Conservation (phyloP, 2,329 filamentous ascomycete species). For the Penicillium sp. region DNA sequence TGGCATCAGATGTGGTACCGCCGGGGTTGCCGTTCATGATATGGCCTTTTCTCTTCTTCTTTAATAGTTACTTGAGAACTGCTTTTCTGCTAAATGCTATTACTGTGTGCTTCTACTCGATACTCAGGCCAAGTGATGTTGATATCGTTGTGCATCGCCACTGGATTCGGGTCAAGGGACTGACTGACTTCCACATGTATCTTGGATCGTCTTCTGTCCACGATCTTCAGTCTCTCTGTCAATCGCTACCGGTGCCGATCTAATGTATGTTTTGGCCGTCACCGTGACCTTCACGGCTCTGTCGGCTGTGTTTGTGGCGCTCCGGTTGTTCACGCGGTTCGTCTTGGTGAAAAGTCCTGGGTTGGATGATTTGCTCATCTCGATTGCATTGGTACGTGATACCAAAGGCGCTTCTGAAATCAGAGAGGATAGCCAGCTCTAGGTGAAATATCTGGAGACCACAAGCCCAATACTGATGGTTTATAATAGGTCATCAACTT, state of each 20-base stretch:
- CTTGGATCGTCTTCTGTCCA: background rate
- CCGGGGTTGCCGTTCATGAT: too few relatives aligned
- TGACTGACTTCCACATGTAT: background rate
- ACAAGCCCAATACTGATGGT: background rate
- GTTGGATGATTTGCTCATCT: constrained; percentile 31
- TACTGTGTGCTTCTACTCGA: too few relatives aligned
- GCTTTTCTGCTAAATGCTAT: too few relatives aligned
- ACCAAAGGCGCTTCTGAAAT: too few relatives aligned
- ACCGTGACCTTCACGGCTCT: constrained; percentile 22
- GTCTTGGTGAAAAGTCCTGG: constrained; percentile 25
- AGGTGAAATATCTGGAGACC: too few relatives aligned
- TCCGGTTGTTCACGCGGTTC: constrained; percentile 28
- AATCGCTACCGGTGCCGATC: background rate
- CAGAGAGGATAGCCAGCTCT: too few relatives aligned
- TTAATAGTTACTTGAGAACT: too few relatives aligned
- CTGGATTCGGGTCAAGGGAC: background rate
- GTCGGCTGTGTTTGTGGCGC: constrained; percentile 19
- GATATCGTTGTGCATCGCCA: too few relatives aligned
- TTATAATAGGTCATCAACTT: constrained; percentile 6
- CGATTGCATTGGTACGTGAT: constrained; percentile 21
- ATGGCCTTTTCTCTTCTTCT: too few relatives aligned
- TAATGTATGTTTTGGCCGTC: constrained; percentile 26
- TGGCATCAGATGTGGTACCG: too few relatives aligned
- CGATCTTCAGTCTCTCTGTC: background rate
- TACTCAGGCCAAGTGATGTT: too few relatives aligned